Base-by-base conservation (phyloP, 169 alveolate genomes). In the Neospora caninum region DNA sequence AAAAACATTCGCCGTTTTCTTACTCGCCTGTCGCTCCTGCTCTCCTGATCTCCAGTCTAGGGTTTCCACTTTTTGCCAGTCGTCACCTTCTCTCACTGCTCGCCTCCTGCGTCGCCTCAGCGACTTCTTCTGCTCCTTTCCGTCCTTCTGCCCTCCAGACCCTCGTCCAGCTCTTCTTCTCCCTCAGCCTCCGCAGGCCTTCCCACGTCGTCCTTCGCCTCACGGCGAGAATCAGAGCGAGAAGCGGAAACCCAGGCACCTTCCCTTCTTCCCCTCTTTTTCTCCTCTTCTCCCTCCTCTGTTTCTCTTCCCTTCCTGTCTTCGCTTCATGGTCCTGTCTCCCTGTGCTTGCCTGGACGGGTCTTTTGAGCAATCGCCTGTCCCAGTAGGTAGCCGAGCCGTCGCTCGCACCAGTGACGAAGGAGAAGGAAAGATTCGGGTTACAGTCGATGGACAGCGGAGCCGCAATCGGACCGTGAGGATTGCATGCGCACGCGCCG, bases 301-400 rank as follows among this genome's bases (percentile, higher is more conserved):
- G 58, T 49, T 49, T 49, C 58, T 2, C 18, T 7, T 69, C 82
- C 82, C 2, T 69, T 69, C 82, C 22, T 18, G 6, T 20, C 82
- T 69, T 18, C 7, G 4, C 18, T 69, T 69, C 22, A 2, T 69
- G 4, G 34, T 69, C 22, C 39, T 69, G 4, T 69, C 82, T 69
- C 82, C 82, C 22, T 69, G 4, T 69, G 2, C 82, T 69, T 69
- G 38, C 82, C 82, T 31, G 34, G 34, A 69, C n/a, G 29, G 86
- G 86, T 16, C 42, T 4, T 10, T n/a, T 10, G 43, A 78, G 86
- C 10, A n/a, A 4, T 20, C 95, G 69, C 36, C 54, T 0, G 80
- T 92, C 95, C 95, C 95, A 92, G 69, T 29, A 64, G 34, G 36
- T 20, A 0, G 42, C 91, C 38, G 87, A 39, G 0, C 93, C 95